Base-by-base conservation (phyloP, 192 early-diverging fungal genomes). In the Gorgonomyces haynaldii region DNA sequence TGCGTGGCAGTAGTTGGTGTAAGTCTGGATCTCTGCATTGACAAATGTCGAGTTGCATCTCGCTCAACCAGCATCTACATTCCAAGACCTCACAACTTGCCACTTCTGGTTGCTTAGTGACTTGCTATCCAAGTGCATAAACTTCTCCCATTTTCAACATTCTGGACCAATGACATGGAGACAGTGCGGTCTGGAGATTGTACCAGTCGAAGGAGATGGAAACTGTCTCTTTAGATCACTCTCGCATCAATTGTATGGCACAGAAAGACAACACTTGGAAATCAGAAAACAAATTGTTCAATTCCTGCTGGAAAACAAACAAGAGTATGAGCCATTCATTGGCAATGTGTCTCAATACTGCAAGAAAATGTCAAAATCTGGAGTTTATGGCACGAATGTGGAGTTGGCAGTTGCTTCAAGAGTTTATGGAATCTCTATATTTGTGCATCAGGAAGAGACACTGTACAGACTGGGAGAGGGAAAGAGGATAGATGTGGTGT, bases 211-310 rank as follows among this genome's bases (percentile, higher is more conserved):
- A 10, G 65, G 65, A 15, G 65, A 67, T 49, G 65, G 65, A 15
- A 67, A 67, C 59, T 67, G 65, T 41, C 53, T 67, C 0, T 67
- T 67, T 53, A 45, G 65, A n/a, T 39, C 56, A 10, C 39, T 67
- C 12, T 23, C 56, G 9, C 56, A 67, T 36, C 65, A 67, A 45
- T 17, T 59, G 13, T 30, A 53, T 5, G 44, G 50, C 45, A 37
- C 41, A 22, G 35, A 40, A 12, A n/a, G 12, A 16, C 22, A 23
- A 15, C 60, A 64, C 42, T 16, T 26, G n/a, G 44, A 37, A 30
- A 30, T 29, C 29, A 50, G 65, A 13, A 26, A 19, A 4, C 7
- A 45, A 7, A 41, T 50, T 15, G 27, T 36, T 35, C 25, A 23
- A 17, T 47, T 56, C 50, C 46, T 68, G 50, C 37, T 20, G 10